Evolutionary conservation across 2,329 filamentous ascomycete species (phyloP), one percentile per base, ranked within the genome.

Genomic region (Dryadomyces quercivorus): DNA sequence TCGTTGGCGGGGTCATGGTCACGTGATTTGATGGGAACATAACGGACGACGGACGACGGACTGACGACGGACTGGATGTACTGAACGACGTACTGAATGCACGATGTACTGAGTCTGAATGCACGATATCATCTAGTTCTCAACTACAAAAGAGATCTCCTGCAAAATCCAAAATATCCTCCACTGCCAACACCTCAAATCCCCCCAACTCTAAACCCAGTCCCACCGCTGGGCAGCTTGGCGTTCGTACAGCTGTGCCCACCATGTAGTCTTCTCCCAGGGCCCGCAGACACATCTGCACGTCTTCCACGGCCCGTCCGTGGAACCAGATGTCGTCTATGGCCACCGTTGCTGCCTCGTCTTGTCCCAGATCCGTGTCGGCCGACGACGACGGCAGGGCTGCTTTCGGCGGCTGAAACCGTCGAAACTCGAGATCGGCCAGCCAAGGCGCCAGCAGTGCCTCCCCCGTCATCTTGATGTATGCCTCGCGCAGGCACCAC

Each of bases 381-480:
- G 47, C 61, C 64, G 16, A 36, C 61, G 15, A 46, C 48, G 22
- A 63, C 65, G 9, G 20, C 8, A 16, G 21, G 45, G 13, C 45
- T 2, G 4, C n/a, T 67, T n/a, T 58, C 3, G 84, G 82, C 50
- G 82, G 77, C 51, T 73, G 70, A 52, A 88, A 85, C 50, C 74
- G 70, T 56, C 74, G 71, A 63, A 92, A 88, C 62, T 90, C 84
- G 9, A 91, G 70, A 51, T 85, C 78, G 51, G 71, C 72, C 50
- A 92, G 72, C 87, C 87, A 92, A 4, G 74, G 72, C 0, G 87
- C 87, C 9, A 90, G 72, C 56, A 92, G 72, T 0, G 85, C 87
- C 62, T 91, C 85, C 26, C 87, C 87, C 34, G 85, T 86, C 71
- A 92, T 82, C 76, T 91, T 92, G 67, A 91, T 82, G 65, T 88